These are phyloP conservation scores for Oxytropis ochrocephala DNA, from an alignment of 306 rosid genomes.

Conservation along the genomic window DNA sequence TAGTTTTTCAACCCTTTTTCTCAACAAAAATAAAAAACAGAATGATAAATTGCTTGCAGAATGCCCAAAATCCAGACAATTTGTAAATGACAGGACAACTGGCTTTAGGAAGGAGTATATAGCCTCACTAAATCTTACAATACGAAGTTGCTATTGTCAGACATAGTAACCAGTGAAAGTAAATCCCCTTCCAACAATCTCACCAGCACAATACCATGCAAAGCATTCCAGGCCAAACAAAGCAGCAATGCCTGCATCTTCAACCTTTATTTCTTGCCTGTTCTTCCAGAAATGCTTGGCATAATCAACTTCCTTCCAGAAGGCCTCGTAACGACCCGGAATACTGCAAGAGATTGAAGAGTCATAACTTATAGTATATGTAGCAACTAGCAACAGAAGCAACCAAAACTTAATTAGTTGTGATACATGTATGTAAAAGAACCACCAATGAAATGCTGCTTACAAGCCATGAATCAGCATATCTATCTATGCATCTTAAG, in stretches of 20 bases:
- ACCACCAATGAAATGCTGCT: neutral
- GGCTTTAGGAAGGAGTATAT: conserved; percentile 22
- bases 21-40: conserved; percentile 24
- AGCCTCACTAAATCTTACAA: conserved; percentile 32
- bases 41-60: conserved; percentile 42
- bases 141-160: conserved; percentile 36
- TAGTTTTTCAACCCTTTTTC: conserved; percentile 40
- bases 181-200: conserved; percentile 95
- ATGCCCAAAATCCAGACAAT: conserved; percentile 28
- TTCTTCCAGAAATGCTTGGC: conserved; percentile 76
- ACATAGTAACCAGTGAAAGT: conserved; percentile 84
- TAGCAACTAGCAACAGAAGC: neutral
- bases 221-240: conserved; percentile 88
- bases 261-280: conserved; percentile 75
- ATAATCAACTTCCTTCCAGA: conserved; percentile 77
- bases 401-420: neutral
- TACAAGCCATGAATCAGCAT: neutral
- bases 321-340: conserved; percentile 62
- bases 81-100: conserved; percentile 31
- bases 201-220: conserved; percentile 89
- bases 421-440: too few relatives aligned
- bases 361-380: neutral
- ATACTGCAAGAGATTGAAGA: conserved; percentile 44
- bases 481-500: neutral
- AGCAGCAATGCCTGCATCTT: conserved; percentile 84